Percentiles rank a stretch among this genome's conserved stretches.
Conservation (phyloP, 352 stramenopile species). For the Salisapilia sapeloensis region DNA sequence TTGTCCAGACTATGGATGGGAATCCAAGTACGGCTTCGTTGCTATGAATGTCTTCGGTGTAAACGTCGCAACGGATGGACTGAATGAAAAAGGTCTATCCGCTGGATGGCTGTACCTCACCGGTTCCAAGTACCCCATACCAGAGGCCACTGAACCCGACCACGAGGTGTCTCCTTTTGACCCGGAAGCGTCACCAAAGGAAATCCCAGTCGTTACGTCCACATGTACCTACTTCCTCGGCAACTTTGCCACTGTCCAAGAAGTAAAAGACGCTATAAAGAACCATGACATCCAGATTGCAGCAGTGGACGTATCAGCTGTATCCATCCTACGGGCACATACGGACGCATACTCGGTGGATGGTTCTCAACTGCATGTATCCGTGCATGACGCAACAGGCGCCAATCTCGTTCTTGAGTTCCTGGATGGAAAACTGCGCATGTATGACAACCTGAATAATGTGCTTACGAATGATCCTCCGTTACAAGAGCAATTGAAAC, state of each 20-base stretch:
- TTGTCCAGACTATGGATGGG: slow-evolving; percentile 27
- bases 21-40: slow-evolving; percentile 21
- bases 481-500: slow-evolving; percentile 19
- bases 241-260: slow-evolving; percentile 41
- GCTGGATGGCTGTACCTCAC: slow-evolving; percentile 27
- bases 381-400: slow-evolving; percentile 37
- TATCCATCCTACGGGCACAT: slow-evolving; percentile 5
- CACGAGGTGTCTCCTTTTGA: no score
- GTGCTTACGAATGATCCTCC: slow-evolving; percentile 61
- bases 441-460: slow-evolving; percentile 44
- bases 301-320: slow-evolving; percentile 20
- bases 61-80: slow-evolving; percentile 29
- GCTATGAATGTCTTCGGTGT: slow-evolving; percentile 28
- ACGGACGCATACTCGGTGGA: no score
- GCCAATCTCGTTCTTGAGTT: slow-evolving; percentile 60
- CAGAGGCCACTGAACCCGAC: slow-evolving; percentile 3
- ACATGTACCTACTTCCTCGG: slow-evolving; percentile 54
- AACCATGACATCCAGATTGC: slow-evolving; percentile 28
- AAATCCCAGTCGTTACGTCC: slow-evolving; percentile 37
- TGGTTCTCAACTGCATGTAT: slow-evolving; percentile 27
- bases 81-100: slow-evolving; percentile 35
- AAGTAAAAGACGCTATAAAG: slow-evolving; percentile 26
- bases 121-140: slow-evolving; percentile 25
- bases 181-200: slow-evolving; percentile 1
- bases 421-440: slow-evolving; percentile 21